Conservation (phyloP, 2,329 filamentous ascomycete species). For the Acephala macrosclerotiorum region DNA sequence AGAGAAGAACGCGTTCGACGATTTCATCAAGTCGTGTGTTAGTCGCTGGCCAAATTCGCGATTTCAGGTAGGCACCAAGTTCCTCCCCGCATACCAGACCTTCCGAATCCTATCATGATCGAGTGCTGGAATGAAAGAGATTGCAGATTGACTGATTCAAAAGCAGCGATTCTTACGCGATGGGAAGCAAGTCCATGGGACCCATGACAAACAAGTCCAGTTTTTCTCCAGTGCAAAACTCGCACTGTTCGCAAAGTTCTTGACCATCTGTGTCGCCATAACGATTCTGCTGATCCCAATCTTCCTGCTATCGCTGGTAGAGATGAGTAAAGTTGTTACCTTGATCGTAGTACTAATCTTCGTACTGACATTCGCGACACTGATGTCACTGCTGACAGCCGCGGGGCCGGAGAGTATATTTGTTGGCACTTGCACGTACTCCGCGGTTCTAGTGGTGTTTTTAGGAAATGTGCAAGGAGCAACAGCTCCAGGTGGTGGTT, state of each 20-base stretch:
- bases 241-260: conserved; percentile 11
- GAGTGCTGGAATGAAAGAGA: neutral
- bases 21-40: conserved; percentile 16
- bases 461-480: no score
- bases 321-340: conserved; percentile 11
- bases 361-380: conserved; percentile 20
- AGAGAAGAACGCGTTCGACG: conserved; percentile 12
- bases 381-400: conserved; percentile 23
- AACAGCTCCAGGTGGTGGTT: no score
- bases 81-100: no score
- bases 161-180: no score
- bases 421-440: no score
- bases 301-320: conserved; percentile 20
- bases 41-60: conserved; percentile 17
- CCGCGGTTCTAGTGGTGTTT: no score
- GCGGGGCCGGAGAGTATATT: conserved; percentile 15
- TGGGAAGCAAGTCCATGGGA: no score
- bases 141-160: neutral
- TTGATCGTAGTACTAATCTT: conserved; percentile 15
- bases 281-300: conserved; percentile 26
- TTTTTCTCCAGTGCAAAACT: conserved; percentile 21
- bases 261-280: conserved; percentile 20
- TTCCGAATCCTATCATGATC: no score
- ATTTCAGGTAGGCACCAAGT: conserved; percentile 17
- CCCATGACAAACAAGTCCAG: conserved; percentile 6